Base-by-base conservation (phyloP, 352 stramenopile genomes). In the Phytophthora tentaculata region DNA sequence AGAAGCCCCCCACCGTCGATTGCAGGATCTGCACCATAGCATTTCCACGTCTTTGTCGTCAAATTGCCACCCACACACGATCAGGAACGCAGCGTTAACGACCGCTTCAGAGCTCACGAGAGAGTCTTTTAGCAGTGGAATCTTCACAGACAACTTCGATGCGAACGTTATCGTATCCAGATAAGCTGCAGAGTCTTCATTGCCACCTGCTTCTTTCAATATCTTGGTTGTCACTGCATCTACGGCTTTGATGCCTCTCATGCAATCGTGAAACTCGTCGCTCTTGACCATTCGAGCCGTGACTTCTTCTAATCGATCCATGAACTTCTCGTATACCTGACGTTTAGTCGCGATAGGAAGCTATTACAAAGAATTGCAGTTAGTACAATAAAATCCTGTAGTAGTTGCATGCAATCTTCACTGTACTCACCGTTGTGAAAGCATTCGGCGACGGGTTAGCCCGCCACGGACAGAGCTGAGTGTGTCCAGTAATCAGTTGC, bases 361-460 rank as follows among this genome's bases (percentile, higher is more conserved):
- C 71, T 84, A 41, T 39, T 61, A 53, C 22, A 61, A 20, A 32
- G 17, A 23, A 56, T 39, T 12, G 29, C n/a, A 24, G 23, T 39
- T 47, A 50, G 26, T 4, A 32, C 28, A 32, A 32, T 9, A 9
- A 37, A 4, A 26, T 1, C 29, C 29, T 19, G 39, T 59, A 23
- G 24, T 26, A 43, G 20, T n/a, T 5, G 7, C n/a, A 20, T 3
- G 45, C 20, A 14, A 56, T 54, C n/a, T 16, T 13, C 14, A 45
- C 17, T 28, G 5, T 67, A 13, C 67, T 76, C 57, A 92, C 83
- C 60, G 69, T 76, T 9, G 73, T 79, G 47, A 92, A 92, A 35
- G 78, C 76, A 45, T 70, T 60, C 0, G 83, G 81, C 3, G 81
- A 92, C 54, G 81, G 75, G 44, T 89, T 92, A 5, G 71, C 74